Evolutionary conservation across 345 rosid genomes (phyloP).

Genomic region (Ceriops decandra): DNA sequence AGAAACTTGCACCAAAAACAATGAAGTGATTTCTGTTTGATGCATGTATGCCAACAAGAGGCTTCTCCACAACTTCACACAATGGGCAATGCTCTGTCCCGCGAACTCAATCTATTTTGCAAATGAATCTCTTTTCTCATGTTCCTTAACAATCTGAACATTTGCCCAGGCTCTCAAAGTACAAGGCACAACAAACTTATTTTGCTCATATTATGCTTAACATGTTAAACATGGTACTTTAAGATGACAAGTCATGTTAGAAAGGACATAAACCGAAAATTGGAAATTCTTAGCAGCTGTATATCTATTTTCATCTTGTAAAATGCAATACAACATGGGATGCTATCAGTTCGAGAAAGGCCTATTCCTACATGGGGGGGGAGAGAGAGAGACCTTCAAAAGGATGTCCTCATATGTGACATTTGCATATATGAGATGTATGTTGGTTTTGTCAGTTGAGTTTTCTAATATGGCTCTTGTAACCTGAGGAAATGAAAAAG

Average conservation of each 20-base stretch:
- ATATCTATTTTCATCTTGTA: not conserved
- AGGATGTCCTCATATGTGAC: conserved; percentile 29
- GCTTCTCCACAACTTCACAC: not conserved
- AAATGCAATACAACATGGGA: no score
- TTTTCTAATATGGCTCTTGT: conserved; percentile 32
- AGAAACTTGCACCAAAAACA: no score
- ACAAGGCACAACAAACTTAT: not conserved
- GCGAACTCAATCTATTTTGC: not conserved
- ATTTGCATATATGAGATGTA: conserved; percentile 28
- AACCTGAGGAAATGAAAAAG: conserved; percentile 17
- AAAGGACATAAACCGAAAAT: no score
- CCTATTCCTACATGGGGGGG: not conserved
- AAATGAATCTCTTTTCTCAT: no score
- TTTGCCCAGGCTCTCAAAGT: not conserved
- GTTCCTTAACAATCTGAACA: no score
- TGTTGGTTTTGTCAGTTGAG: conserved; percentile 21
- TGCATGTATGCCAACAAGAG: not conserved
- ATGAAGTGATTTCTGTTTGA: not conserved
- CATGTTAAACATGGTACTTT: no score
- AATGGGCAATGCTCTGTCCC: not conserved
- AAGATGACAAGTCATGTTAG: no score
- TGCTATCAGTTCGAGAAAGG: no score
- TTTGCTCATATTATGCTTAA: not conserved
- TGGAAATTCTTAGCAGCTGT: not conserved
- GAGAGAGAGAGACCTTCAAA: conserved; percentile 20